phyloP scores from a whole-genome alignment of 768 basidiomycete species.

The Kwoniella botswanensis region DNA sequence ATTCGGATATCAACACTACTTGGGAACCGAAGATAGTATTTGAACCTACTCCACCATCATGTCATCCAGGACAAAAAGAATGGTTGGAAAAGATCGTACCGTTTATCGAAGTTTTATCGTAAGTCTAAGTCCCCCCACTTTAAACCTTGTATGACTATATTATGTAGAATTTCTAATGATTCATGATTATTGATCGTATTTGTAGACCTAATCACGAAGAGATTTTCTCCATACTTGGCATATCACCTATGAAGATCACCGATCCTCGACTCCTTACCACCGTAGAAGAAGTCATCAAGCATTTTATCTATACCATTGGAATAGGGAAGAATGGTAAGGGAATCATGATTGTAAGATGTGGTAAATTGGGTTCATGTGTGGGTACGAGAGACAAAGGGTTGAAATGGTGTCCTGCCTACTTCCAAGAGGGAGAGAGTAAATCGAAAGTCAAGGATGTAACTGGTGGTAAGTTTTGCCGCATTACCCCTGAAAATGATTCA shows the following conservation, averaged over 20 bases:
- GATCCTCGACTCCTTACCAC: constrained; percentile 26
- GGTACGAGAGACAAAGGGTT: constrained; percentile 38
- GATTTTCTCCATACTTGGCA: constrained; percentile 38
- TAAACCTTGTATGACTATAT: too few species aligned
- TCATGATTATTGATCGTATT: not conserved
- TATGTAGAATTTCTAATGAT: not conserved
- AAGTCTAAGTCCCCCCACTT: constrained; percentile 17
- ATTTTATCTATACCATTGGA: constrained; percentile 37
- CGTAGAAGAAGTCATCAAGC: constrained; percentile 36
- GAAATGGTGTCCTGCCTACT: constrained; percentile 50
- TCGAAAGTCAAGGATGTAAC: constrained; percentile 43
- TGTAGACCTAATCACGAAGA: constrained; percentile 55
- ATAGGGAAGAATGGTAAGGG: constrained; percentile 39
- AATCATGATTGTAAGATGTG: constrained; percentile 44
- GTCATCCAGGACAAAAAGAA: constrained; percentile 39
- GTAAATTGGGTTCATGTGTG: constrained; percentile 38
- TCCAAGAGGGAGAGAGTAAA: constrained; percentile 21
- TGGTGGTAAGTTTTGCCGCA: constrained; percentile 42
- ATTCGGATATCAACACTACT: not conserved
- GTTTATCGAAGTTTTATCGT: constrained; percentile 44
- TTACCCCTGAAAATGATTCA: not conserved
- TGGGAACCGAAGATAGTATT: constrained; percentile 51
- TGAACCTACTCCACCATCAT: constrained; percentile 46
- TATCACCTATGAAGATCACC: constrained; percentile 16
- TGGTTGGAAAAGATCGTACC: constrained; percentile 37